Base-by-base conservation (phyloP, 768 basidiomycete genomes). In the Crassisporium funariophilum region DNA sequence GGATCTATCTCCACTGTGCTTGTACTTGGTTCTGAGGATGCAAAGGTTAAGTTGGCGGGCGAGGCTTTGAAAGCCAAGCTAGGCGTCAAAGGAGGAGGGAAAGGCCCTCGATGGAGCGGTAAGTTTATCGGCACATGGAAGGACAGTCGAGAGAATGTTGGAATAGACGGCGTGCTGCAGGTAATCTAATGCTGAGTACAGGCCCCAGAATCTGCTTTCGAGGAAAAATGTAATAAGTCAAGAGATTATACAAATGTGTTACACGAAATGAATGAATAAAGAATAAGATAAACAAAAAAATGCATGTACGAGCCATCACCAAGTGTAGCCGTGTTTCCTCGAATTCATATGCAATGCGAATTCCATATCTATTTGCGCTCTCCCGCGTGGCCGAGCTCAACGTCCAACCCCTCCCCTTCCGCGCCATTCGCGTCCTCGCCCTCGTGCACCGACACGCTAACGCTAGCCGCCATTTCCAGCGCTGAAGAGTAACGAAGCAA, bases 51-150 rank as follows among this genome's bases (percentile, higher is more conserved):
- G 63, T 71, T 67, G 50, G 67, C 66, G 2, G 85, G 86, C 2
- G 82, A 82, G 3, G 69, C 61, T 19, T 60, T 87, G 34, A 88
- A 81, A 61, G 59, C 65, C 4, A 81, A 75, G 52, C 67, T 86
- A 21, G 71, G 72, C 7, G 72, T 86, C 37, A 91, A 84, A 67
- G 90, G 90, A 5, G 90, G 90, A 9, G 88, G 89, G 4, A 89
- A 86, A 58, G 88, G 86, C 1, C 54, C 69, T 13, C 79, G 77
- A 55, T 91, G 88, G 84, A 89, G 88, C 50, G 88, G 89, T 8
- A 86, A 90, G 61, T 77, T 74, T 45, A 72, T 63, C 5, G 88
- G 88, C 0, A 75, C 82, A 11, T 87, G 84, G 84, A 77, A 75
- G 55, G 72, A 69, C 13, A 64, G 51, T 4, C 72, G 71, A 49